A percentile compares a stretch with the other conserved stretches of the same genome.
phyloP scores from a whole-genome alignment of 73 alveolate genomes.

The Blepharisma japonicum region DNA sequence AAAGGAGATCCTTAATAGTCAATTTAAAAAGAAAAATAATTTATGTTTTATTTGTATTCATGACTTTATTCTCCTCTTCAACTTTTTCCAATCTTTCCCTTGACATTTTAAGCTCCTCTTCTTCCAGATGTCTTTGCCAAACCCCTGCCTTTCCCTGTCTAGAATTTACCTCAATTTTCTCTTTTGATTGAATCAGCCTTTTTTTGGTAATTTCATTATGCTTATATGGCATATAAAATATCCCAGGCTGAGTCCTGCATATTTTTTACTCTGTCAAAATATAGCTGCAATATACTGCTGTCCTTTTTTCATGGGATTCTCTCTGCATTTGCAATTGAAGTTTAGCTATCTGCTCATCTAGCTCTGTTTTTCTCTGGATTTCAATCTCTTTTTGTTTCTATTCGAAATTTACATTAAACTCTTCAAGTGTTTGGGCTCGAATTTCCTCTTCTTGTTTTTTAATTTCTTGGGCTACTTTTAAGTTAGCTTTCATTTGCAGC shows the following conservation, averaged over 20 bases:
- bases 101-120: not conserved
- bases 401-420: not conserved
- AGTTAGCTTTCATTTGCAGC: not conserved
- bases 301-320: not conserved
- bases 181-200: not conserved
- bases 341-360: constrained; percentile 5
- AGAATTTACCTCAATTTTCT: not conserved
- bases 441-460: constrained; percentile 17
- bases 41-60: no score
- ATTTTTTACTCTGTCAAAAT: constrained; percentile 18
- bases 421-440: not conserved
- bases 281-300: not conserved
- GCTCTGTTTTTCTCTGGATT: not conserved
- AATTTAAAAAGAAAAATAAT: no score
- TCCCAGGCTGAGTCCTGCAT: constrained; percentile 4
- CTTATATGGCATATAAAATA: constrained; percentile 13
- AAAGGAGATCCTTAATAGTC: no score
- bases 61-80: no score
- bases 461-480: constrained; percentile 25
- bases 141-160: constrained; percentile 3
- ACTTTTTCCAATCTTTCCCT: no score
- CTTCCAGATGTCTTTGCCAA: not conserved
- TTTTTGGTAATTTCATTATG: constrained; percentile 22
- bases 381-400: constrained; percentile 20
- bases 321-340: not conserved